These are phyloP conservation scores for Spathaspora gorwiae DNA, from an alignment of 805 yeast genomes.

Conservation along the genomic window DNA sequence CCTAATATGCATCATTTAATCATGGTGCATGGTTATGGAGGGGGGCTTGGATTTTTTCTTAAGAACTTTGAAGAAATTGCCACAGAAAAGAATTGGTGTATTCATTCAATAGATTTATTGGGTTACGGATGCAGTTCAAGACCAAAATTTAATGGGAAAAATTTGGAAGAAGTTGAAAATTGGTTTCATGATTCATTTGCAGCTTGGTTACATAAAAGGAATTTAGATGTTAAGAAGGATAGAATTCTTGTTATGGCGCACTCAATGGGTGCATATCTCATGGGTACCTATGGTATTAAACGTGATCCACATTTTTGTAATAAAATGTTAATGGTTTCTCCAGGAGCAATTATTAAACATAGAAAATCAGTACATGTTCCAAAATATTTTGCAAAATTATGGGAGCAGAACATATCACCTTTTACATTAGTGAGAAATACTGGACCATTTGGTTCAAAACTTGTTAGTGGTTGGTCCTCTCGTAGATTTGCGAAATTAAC, in stretches of 20 bases:
- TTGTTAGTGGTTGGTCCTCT: conserved; percentile 86
- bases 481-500: conserved; percentile 67
- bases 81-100: conserved; percentile 47
- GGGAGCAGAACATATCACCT: conserved; percentile 88
- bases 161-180: conserved; percentile 48
- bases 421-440: conserved; percentile 72
- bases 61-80: conserved; percentile 30
- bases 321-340: conserved; percentile 76
- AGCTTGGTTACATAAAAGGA: conserved; percentile 54
- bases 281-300: conserved; percentile 60
- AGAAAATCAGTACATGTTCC: conserved; percentile 50
- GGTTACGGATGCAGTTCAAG: conserved; percentile 92
- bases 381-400: conserved; percentile 68
- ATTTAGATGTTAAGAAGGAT: conserved; percentile 27
- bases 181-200: conserved; percentile 65
- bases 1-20: conserved; percentile 31
- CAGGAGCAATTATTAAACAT: conserved; percentile 75
- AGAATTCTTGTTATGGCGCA: conserved; percentile 71
- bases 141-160: conserved; percentile 53
- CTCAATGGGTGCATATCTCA: conserved; percentile 87
- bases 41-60: conserved; percentile 42
- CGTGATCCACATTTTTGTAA: conserved; percentile 54
- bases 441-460: conserved; percentile 77
- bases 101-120: conserved; percentile 81
- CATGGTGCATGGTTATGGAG: conserved; percentile 45